phyloP scores from a whole-genome alignment of 306 rosid genomes.

The Fragaria vesca region DNA sequence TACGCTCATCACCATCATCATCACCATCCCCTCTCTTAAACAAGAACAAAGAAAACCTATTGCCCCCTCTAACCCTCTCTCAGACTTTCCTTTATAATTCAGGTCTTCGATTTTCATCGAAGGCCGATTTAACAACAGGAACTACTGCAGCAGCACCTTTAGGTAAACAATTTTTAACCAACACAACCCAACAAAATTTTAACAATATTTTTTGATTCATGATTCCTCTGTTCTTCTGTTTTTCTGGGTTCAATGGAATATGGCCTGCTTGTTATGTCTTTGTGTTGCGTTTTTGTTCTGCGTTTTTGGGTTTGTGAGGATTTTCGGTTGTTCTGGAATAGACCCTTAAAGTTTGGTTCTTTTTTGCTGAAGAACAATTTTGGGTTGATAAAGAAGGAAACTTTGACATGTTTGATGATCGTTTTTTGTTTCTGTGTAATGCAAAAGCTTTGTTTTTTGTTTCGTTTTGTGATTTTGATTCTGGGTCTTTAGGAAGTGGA shows the following conservation, averaged over 20 bases:
- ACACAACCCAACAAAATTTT: not conserved
- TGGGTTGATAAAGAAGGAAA: not conserved
- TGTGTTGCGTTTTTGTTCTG: not conserved
- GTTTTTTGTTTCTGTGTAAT: not conserved
- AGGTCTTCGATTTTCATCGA: slow-evolving; percentile 44
- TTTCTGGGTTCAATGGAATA: not conserved
- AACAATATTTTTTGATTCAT: not conserved
- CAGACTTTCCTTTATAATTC: slow-evolving; percentile 10
- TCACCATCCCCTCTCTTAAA: not conserved
- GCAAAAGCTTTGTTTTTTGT: not conserved
- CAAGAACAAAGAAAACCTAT: not conserved
- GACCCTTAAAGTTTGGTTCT: not conserved
- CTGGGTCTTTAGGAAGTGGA: slow-evolving; percentile 8
- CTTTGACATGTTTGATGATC: slow-evolving; percentile 7
- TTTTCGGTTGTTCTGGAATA: not conserved
- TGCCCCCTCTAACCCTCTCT: not conserved
- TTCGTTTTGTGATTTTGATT: not conserved
- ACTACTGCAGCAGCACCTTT: slow-evolving; percentile 29
- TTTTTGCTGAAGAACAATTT: not conserved
- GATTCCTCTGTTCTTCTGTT: not conserved
- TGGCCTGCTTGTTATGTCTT: not conserved
- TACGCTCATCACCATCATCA: not conserved
- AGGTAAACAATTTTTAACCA: slow-evolving; percentile 42
- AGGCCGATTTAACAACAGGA: slow-evolving; percentile 45
- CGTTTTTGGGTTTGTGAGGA: not conserved